Percentiles rank a stretch among this genome's conserved stretches.
Conservation (phyloP, 2,329 filamentous ascomycete species). For the Plenodomus biglobosus region DNA sequence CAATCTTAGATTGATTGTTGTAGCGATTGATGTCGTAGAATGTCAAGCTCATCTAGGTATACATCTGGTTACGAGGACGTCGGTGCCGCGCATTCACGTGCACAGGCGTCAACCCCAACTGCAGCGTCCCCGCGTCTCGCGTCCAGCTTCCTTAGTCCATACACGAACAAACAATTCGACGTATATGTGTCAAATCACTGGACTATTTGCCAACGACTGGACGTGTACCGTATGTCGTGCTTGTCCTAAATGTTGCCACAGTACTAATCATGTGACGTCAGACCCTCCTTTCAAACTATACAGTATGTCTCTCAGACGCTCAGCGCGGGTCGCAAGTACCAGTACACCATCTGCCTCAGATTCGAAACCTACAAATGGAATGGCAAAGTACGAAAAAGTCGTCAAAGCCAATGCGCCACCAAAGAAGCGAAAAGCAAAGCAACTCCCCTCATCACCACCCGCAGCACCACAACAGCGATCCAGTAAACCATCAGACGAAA, state of each 20-base stretch:
- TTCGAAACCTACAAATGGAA: conserved; percentile 9
- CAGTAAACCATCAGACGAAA: not conserved
- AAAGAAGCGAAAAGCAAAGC: conserved; percentile 31
- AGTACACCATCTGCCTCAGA: conserved; percentile 21
- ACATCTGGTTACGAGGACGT: too few species aligned
- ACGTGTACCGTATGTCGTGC: conserved; percentile 7
- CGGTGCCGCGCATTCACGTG: conserved; percentile 31
- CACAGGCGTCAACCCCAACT: conserved; percentile 23
- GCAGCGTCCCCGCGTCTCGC: conserved; percentile 13
- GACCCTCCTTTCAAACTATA: conserved; percentile 7
- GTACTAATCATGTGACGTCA: conserved; percentile 25
- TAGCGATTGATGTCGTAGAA: too few species aligned
- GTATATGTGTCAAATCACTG: conserved; percentile 7
- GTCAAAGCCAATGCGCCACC: conserved; percentile 10
- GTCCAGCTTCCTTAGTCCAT: conserved; percentile 11
- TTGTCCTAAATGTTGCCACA: conserved; percentile 50
- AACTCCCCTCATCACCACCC: conserved; percentile 7
- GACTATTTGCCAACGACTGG: not conserved
- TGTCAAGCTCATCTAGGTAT: too few species aligned
- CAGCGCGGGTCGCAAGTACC: conserved; percentile 49
- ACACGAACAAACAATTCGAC: not conserved
- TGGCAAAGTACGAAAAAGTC: conserved; percentile 13
- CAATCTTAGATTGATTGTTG: too few species aligned
- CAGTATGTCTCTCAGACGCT: conserved; percentile 55
- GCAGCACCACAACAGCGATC: not conserved